A percentile compares a stretch with the other conserved stretches of the same genome.
Conservation (phyloP, 176 grass and related monocot species). For the Avena atlantica region DNA sequence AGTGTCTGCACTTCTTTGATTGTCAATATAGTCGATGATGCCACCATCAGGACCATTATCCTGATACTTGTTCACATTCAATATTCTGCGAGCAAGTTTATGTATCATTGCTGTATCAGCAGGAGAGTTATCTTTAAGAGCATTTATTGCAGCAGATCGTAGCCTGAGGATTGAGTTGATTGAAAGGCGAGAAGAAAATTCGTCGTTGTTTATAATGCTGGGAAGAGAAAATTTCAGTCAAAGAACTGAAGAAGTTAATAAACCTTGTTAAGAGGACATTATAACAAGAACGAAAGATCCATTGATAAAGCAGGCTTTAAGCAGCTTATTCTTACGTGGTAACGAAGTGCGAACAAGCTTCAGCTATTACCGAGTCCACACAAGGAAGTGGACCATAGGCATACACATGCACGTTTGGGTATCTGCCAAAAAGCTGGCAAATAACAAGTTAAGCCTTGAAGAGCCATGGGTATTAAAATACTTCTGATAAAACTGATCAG, state of each 20-base stretch:
- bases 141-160: slow-evolving; percentile 77
- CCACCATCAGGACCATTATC: slow-evolving; percentile 41
- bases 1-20: slow-evolving; percentile 35
- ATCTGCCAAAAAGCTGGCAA: slow-evolving; percentile 78
- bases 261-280: slow-evolving; percentile 22
- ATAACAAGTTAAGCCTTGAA: slow-evolving; percentile 39
- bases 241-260: slow-evolving; percentile 21
- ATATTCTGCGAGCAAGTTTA: slow-evolving; percentile 87
- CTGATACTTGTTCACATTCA: slow-evolving; percentile 74
- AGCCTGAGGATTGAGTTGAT: slow-evolving; percentile 94
- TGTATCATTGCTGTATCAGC: slow-evolving; percentile 94
- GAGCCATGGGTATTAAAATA: slow-evolving; percentile 27
- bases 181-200: slow-evolving; percentile 90
- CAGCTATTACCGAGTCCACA: slow-evolving; percentile 77
- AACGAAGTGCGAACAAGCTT: slow-evolving; percentile 94
- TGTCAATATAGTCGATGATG: slow-evolving; percentile 28
- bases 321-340: slow-evolving; percentile 66
- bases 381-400: slow-evolving; percentile 93
- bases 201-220: slow-evolving; percentile 84
- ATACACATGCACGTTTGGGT: slow-evolving; percentile 91
- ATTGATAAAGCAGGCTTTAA: slow-evolving; percentile 1
- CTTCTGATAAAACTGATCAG: slow-evolving; percentile 39
- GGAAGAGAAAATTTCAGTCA: slow-evolving; percentile 41
- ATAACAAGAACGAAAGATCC: slow-evolving; percentile 30
- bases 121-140: slow-evolving; percentile 80